phyloP scores from a whole-genome alignment of 176 grass and related monocot genomes.

The Carex kokanica region DNA sequence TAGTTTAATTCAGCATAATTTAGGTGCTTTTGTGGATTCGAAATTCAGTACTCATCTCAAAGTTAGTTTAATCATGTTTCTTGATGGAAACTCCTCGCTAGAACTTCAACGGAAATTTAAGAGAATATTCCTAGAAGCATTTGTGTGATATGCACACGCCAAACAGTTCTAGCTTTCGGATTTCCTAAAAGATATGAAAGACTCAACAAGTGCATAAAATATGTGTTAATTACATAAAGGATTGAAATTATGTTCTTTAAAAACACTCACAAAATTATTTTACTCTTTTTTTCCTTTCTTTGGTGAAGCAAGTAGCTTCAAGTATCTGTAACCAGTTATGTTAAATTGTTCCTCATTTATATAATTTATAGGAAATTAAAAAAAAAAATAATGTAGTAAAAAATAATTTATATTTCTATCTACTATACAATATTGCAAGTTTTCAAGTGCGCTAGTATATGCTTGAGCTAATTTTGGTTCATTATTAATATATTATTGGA shows the following conservation, averaged over 20 bases:
- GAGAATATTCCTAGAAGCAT: neutral
- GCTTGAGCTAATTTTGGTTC: neutral
- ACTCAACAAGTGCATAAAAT: neutral
- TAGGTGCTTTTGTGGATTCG: neutral
- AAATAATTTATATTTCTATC: neutral
- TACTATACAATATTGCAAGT: neutral
- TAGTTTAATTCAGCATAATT: neutral
- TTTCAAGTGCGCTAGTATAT: neutral
- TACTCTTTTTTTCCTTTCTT: neutral
- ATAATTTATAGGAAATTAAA: neutral
- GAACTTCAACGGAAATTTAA: neutral
- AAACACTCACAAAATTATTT: neutral
- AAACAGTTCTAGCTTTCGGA: neutral
- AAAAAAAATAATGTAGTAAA: neutral
- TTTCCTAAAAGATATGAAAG: neutral
- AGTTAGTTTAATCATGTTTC: neutral
- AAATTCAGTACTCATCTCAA: neutral
- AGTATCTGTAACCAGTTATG: neutral
- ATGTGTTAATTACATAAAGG: neutral
- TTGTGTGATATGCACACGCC: neutral
- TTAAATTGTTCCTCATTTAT: neutral
- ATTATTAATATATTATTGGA: neutral
- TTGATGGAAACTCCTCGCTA: neutral
- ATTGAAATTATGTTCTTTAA: neutral
- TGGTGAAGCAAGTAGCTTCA: neutral